Conservation (phyloP, 2,329 filamentous ascomycete genomes). For the Macroventuria anomochaeta region DNA sequence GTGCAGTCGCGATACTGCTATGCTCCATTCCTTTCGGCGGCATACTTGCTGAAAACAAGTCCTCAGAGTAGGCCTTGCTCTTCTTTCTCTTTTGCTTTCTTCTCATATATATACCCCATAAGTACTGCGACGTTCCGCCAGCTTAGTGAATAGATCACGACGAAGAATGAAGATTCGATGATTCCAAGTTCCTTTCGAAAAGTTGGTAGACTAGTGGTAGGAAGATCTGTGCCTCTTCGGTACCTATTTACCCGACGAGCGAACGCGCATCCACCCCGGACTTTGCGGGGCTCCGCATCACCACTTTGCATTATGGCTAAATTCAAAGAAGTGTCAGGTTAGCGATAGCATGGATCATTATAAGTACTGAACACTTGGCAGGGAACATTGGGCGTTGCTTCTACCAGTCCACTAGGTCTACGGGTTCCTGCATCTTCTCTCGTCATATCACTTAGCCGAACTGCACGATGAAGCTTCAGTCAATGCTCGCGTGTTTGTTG, state of each 20-base stretch:
- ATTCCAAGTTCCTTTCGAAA: not conserved
- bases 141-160: not conserved
- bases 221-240: constrained; percentile 15
- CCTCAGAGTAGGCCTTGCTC: not conserved
- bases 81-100: not conserved
- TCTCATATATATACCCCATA: not conserved
- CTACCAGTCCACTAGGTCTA: not conserved
- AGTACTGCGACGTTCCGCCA: no score
- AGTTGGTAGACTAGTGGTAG: not conserved
- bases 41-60: not conserved
- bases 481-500: constrained; percentile 1
- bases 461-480: not conserved
- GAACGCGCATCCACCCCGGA: constrained; percentile 1
- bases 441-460: no score
- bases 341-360: not conserved
- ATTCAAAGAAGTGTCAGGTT: not conserved
- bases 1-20: no score
- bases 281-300: constrained; percentile 21
- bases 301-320: not conserved
- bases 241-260: constrained; percentile 3
- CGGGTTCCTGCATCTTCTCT: not conserved
- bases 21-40: no score
- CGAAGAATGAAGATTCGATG: not conserved
- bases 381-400: not conserved
- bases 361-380: constrained; percentile 13